Percentiles rank a stretch among this genome's conserved stretches.
Evolutionary conservation across 495 filamentous ascomycete species (phyloP).

Genomic region (Podospora fimiseda): DNA sequence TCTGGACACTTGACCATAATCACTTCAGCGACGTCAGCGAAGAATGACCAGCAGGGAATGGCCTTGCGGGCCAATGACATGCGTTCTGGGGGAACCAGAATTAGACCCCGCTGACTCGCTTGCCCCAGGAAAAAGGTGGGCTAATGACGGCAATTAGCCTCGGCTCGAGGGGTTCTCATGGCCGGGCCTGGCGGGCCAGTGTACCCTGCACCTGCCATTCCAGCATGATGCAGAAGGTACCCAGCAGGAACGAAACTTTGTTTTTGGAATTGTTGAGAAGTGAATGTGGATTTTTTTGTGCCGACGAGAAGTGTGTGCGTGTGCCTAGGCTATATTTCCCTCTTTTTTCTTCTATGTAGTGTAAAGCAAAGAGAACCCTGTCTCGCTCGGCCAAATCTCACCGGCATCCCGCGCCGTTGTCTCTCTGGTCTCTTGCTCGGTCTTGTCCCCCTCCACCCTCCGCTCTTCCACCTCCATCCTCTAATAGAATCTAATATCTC

Average conservation of each 20-base stretch:
- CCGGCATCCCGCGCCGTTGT: background rate
- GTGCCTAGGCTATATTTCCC: background rate
- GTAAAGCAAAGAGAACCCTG: background rate
- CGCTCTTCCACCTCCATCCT: too few relatives aligned
- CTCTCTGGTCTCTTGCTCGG: too few relatives aligned
- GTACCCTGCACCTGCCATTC: background rate
- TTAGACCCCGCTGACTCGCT: conserved; percentile 17
- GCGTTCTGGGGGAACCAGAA: conserved; percentile 1
- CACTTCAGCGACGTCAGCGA: conserved; percentile 5
- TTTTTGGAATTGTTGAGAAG: too few relatives aligned
- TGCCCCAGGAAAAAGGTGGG: conserved; percentile 11
- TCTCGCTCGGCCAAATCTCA: background rate
- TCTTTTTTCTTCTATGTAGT: too few relatives aligned
- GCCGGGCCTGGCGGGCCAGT: conserved; percentile 8
- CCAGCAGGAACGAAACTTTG: background rate
- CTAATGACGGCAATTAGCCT: conserved; percentile 28
- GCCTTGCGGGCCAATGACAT: background rate
- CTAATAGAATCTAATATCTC: too few relatives aligned
- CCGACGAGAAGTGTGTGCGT: too few relatives aligned
- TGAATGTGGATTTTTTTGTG: too few relatives aligned
- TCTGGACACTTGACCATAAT: too few relatives aligned
- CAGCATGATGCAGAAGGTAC: background rate
- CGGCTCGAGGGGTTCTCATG: conserved; percentile 26
- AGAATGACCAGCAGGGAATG: background rate
- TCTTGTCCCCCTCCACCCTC: too few relatives aligned